Conservation (phyloP, 2,329 filamentous ascomycete genomes). For the Coleophoma crateriformis region DNA sequence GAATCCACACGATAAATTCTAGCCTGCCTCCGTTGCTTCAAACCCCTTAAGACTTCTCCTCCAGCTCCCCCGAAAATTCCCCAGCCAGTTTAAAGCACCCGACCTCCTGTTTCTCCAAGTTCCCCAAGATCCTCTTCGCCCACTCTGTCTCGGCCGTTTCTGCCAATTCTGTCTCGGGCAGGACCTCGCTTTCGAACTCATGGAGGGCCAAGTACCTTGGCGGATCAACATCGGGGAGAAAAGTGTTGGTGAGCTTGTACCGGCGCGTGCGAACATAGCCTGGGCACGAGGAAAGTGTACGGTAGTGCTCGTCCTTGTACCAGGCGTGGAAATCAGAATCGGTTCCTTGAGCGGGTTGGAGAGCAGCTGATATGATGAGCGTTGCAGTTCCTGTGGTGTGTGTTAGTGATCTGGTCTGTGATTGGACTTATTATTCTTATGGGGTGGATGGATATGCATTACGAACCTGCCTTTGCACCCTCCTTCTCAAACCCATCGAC, state of each 20-base stretch:
- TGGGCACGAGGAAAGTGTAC: slow-evolving; percentile 2
- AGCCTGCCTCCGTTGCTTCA: too few species aligned
- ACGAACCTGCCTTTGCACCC: slow-evolving; percentile 2
- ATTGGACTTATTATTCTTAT: neutral
- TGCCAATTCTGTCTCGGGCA: slow-evolving; percentile 11
- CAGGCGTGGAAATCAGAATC: slow-evolving; percentile 8
- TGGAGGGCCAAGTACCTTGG: slow-evolving; percentile 8
- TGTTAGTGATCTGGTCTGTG: neutral
- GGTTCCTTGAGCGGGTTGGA: slow-evolving; percentile 5
- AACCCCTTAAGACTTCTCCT: too few species aligned
- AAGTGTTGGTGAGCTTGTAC: slow-evolving; percentile 4
- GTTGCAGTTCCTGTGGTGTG: slow-evolving; percentile 2
- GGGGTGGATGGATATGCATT: neutral
- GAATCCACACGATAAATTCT: too few species aligned
- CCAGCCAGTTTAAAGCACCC: slow-evolving; percentile 2
- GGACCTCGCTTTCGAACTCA: slow-evolving; percentile 9
- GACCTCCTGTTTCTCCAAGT: slow-evolving; percentile 3
- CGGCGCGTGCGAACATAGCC: slow-evolving; percentile 9
- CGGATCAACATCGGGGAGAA: neutral
- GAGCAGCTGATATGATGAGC: slow-evolving; percentile 5
- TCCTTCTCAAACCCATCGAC: slow-evolving; percentile 6
- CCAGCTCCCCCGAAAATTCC: too few species aligned
- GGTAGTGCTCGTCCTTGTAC: slow-evolving; percentile 10
- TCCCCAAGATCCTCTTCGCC: slow-evolving; percentile 6
- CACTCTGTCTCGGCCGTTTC: slow-evolving; percentile 15